Conservation (phyloP, 139 green algal species). For the Spirogloea muscicola region DNA sequence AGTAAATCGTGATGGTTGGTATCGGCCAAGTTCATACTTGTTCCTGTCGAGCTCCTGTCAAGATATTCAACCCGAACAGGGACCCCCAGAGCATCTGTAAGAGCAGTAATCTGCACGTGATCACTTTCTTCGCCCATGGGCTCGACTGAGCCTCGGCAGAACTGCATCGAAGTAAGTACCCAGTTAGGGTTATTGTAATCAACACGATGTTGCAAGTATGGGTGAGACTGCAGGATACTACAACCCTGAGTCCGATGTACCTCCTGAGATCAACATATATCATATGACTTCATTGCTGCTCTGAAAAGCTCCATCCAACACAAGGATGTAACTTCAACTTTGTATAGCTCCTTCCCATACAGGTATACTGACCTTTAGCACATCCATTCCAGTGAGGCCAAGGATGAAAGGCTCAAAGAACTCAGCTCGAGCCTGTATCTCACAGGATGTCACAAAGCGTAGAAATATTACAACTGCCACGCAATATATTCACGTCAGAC, state of each 20-base stretch:
- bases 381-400: slow-evolving; percentile 16
- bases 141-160: slow-evolving; percentile 46
- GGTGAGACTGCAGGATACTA: neutral
- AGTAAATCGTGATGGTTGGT: slow-evolving; percentile 65
- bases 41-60: slow-evolving; percentile 31
- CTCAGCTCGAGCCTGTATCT: slow-evolving; percentile 38
- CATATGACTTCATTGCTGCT: neutral
- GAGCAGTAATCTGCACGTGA: slow-evolving; percentile 87
- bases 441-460: slow-evolving; percentile 42
- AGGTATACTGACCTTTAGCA: too few relatives aligned
- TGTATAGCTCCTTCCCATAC: too few relatives aligned
- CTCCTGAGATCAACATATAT: neutral
- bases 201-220: neutral
- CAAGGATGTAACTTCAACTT: neutral
- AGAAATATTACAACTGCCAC: slow-evolving; percentile 44
- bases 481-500: neutral
- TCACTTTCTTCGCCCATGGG: slow-evolving; percentile 91
- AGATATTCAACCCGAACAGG: slow-evolving; percentile 76
- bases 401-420: slow-evolving; percentile 50
- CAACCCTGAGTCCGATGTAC: neutral
- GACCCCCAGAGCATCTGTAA: slow-evolving; percentile 81
- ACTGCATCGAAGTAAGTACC: slow-evolving; percentile 24
- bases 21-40: neutral
- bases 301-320: neutral
- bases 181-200: neutral